Base-by-base conservation (phyloP, 352 stramenopile genomes). In the Phytophthora constricta region DNA sequence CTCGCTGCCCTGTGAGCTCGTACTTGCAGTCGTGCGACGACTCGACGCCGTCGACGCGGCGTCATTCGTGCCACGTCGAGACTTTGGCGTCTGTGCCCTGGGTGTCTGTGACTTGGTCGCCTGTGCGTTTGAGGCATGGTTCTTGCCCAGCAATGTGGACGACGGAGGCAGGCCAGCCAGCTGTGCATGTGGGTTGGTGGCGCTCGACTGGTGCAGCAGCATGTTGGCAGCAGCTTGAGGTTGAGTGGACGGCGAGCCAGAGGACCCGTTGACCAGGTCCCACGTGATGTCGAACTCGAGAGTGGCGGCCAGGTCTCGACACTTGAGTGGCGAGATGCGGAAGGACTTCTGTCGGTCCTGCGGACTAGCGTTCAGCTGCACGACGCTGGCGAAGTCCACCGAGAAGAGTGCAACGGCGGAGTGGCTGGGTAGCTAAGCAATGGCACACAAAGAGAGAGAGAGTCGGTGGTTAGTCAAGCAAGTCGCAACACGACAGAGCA, bases 251-350 rank as follows among this genome's bases (percentile, higher is more conserved):
- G 71, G 31, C 7, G 73, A 48, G 7, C 25, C 58, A 3, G 65
- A 26, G 20, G 68, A 49, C 10, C 68, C 25, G 17, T 74, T 61
- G 9, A 80, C 76, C 27, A 79, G 73, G 54, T 90, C 81, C 85
- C 85, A 93, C 9, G 83, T 78, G 53, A 93, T 86, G 47, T 92
- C 82, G 46, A 93, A 85, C 72, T 93, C 83, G 52, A 93, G 72
- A 3, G 79, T 84, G 26, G 85, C 85, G 5, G 83, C 85, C 25
- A 91, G 68, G 59, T 93, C 85, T 47, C 85, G 81, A 73, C 85
- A 93, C 59, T 92, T 93, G 22, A 88, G 56, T 41, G 85, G 85
- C 46, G 85, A 81, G 41, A 93, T 63, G 48, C 72, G 81, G 68
- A 89, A 92, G 39, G 72, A 63, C 43, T 86, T 85, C 26, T 84